Evolutionary conservation across 192 early-diverging fungal genomes (phyloP).

Genomic region (Chytriomyces confervae): DNA sequence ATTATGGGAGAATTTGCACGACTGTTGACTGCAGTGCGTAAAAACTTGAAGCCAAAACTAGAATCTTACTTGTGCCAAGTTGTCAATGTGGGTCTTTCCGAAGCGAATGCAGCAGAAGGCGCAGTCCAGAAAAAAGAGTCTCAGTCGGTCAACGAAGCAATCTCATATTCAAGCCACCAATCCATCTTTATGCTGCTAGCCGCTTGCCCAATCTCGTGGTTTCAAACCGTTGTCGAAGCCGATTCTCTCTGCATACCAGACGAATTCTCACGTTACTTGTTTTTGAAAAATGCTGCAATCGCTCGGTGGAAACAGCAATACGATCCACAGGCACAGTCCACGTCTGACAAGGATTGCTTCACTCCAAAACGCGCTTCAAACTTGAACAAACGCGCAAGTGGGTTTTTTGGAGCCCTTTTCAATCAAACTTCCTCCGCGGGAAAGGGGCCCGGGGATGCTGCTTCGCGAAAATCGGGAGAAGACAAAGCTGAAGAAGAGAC

Average conservation of each 20-base stretch:
- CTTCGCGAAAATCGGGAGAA: constrained; percentile 5
- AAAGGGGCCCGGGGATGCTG: background rate
- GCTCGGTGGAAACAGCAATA: constrained; percentile 28
- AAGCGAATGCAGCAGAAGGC: background rate
- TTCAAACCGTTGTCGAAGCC: constrained; percentile 29
- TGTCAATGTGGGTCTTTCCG: background rate
- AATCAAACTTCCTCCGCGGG: background rate
- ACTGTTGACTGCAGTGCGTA: background rate
- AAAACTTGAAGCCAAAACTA: background rate
- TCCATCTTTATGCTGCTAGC: constrained; percentile 6
- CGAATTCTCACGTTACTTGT: constrained; percentile 52
- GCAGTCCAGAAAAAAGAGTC: background rate
- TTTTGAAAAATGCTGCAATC: constrained; percentile 44
- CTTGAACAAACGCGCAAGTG: background rate
- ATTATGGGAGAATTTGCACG: constrained; percentile 21
- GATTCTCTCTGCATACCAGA: constrained; percentile 38
- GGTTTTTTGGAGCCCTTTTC: constrained; percentile 8
- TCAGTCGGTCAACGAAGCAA: background rate
- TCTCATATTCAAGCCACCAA: background rate
- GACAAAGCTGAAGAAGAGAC: background rate
- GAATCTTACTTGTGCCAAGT: constrained; percentile 24
- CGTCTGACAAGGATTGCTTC: background rate
- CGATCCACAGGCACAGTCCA: constrained; percentile 4
- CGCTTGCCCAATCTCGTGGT: constrained; percentile 29
- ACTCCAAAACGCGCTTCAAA: constrained; percentile 15